Evolutionary conservation across 768 basidiomycete genomes (phyloP).

Genomic region (Leccinum incarnatum): DNA sequence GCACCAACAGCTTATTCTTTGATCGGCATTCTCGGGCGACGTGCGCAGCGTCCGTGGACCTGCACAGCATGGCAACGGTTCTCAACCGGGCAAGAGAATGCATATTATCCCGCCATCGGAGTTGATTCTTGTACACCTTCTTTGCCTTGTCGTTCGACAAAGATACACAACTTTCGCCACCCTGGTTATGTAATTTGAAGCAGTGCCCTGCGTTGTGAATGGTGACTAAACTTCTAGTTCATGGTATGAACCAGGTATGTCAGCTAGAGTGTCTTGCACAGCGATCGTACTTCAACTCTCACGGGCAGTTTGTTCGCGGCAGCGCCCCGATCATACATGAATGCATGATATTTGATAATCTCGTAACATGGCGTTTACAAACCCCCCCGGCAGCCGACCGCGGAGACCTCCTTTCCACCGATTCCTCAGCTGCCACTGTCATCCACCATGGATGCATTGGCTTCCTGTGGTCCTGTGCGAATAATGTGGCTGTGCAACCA

Average conservation of each 20-base stretch:
- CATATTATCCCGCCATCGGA: slow-evolving; percentile 1
- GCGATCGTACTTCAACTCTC: not conserved
- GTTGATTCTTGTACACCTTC: slow-evolving; percentile 10
- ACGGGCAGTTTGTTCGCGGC: not conserved
- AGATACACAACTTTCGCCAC: slow-evolving; percentile 3
- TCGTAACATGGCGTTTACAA: not conserved
- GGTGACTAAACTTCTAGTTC: not conserved
- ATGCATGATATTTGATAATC: not conserved
- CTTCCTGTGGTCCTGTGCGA: slow-evolving; percentile 2
- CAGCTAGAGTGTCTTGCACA: not conserved
- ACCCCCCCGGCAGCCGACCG: not conserved
- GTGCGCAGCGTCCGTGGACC: slow-evolving; percentile 17
- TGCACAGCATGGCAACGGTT: slow-evolving; percentile 8
- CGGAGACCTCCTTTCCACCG: not conserved
- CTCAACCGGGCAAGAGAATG: slow-evolving; percentile 14
- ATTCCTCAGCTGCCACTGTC: not conserved
- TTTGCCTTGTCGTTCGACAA: slow-evolving; percentile 4
- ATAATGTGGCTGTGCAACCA: not conserved
- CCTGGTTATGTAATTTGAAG: not conserved
- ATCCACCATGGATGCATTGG: not conserved
- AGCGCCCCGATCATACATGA: not conserved
- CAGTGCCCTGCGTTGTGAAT: not conserved
- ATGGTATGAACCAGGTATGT: not conserved
- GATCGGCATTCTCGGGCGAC: not conserved
- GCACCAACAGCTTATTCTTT: slow-evolving; percentile 6